Evolutionary conservation across 2,329 filamentous ascomycete genomes (phyloP).

Genomic region (Colletotrichum zoysiae): DNA sequence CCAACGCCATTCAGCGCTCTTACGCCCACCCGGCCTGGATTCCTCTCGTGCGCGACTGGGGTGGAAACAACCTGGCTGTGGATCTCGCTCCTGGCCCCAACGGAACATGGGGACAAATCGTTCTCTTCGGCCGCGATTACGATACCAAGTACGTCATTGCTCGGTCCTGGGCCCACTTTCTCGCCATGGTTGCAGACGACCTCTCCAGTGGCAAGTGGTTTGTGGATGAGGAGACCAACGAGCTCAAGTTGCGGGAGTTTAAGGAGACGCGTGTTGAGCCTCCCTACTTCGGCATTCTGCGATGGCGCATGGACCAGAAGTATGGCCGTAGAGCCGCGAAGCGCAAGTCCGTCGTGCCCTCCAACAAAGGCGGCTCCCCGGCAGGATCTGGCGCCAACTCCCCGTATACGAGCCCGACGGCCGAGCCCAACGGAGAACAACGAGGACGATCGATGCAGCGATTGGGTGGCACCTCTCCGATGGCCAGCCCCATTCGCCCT

Average conservation of each 20-base stretch:
- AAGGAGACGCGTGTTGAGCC: slow-evolving; percentile 91
- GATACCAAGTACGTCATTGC: slow-evolving; percentile 98
- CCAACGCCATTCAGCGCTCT: slow-evolving; percentile 87
- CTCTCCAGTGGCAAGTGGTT: slow-evolving; percentile 89
- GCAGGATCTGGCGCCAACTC: slow-evolving; percentile 64
- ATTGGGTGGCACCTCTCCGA: slow-evolving; percentile 73
- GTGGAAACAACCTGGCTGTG: slow-evolving; percentile 95
- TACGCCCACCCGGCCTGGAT: slow-evolving; percentile 98
- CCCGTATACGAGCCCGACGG: slow-evolving; percentile 70
- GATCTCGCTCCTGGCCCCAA: slow-evolving; percentile 91
- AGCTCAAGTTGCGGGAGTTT: slow-evolving; percentile 94
- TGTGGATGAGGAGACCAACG: slow-evolving; percentile 91
- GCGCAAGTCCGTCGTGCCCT: slow-evolving; percentile 63
- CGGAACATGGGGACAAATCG: slow-evolving; percentile 96
- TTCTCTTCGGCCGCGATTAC: slow-evolving; percentile 96
- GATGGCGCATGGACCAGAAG: slow-evolving; percentile 97
- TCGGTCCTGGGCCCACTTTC: slow-evolving; percentile 88
- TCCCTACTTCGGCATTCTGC: slow-evolving; percentile 91
- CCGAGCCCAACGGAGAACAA: slow-evolving; percentile 68
- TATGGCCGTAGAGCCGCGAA: slow-evolving; percentile 76
- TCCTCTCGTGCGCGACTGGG: slow-evolving; percentile 95
- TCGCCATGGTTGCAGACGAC: slow-evolving; percentile 91
- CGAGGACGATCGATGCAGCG: slow-evolving; percentile 81
- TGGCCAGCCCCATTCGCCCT: slow-evolving; percentile 74
- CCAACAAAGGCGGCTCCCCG: slow-evolving; percentile 59